Evolutionary conservation across 139 green algal species (phyloP).

Genomic region (Choricystis sp.): DNA sequence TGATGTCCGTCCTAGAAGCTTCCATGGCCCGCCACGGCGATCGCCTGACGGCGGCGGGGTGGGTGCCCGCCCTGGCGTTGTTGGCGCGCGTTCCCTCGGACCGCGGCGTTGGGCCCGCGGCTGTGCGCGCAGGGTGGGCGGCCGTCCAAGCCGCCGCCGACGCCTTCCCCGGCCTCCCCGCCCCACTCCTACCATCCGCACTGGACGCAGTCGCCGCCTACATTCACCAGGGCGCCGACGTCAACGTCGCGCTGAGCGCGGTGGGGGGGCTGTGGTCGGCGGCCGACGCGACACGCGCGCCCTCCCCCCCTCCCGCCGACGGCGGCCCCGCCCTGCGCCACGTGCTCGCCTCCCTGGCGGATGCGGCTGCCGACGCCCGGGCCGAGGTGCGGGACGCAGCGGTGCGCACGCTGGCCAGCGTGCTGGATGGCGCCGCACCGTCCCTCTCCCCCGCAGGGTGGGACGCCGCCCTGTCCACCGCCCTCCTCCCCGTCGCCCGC

Average conservation of each 20-base stretch:
- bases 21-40: background rate
- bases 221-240: background rate
- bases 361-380: conserved; percentile 15
- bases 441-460: conserved; percentile 34
- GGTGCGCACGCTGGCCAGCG: conserved; percentile 66
- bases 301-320: background rate
- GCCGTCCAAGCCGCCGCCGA: background rate
- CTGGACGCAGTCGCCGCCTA: background rate
- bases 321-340: background rate
- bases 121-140: background rate
- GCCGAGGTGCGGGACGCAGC: conserved; percentile 71
- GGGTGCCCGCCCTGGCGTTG: background rate
- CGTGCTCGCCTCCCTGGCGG: background rate
- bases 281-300: background rate
- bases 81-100: background rate
- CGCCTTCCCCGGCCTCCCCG: background rate
- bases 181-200: background rate
- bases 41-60: background rate
- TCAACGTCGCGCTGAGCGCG: background rate
- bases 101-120: background rate
- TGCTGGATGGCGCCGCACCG: conserved; percentile 49
- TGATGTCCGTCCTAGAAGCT: background rate
- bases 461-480: conserved; percentile 55
- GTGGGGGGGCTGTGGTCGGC: background rate
- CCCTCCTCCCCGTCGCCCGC: conserved; percentile 65